Evolutionary conservation across 352 stramenopile genomes (phyloP), one percentile per base, ranked within the genome.

Genomic region (Phytopythium aichiense): DNA sequence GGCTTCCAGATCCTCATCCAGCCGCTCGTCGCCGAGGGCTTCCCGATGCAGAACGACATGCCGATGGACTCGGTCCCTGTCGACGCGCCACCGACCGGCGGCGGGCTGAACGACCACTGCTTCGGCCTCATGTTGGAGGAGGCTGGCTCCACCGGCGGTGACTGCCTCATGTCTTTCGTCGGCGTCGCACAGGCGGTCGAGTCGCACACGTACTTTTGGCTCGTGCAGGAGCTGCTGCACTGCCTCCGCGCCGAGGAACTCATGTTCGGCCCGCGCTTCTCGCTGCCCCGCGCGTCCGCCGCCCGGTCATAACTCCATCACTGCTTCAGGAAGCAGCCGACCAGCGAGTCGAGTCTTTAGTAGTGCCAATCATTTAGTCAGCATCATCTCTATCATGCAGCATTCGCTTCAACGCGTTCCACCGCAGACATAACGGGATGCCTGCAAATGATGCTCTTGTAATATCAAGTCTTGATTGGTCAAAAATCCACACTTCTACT

Each of bases 221-320:
- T 58, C 53, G 33, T 35, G n/a, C 35, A 58, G 53, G 53, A 58
- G 53, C 33, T 58, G 33, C 53, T 49, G 53, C 53, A 58, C 53
- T 58, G 53, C 33, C n/a, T 58, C 12, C 53, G 53, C 22, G 35
- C 33, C 38, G 53, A 58, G 53, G 53, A 58, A 22, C 53, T 58
- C n/a, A 43, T 58, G 35, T 58, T 58, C 25, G 53, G 53, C 33
- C 53, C 53, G 7, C 53, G 53, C n/a, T 58, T 58, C 53, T 58
- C 53, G 53, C 53, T 58, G 13, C 53, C 53, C 6, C 48, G 23
- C 11, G 4, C 46, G 7, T 11, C 12, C 20, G 6, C 20, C 45
- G 20, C 45, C 5, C 18, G n/a, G 20, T 22, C 40, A 5, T 22
- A 16, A 31, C 28, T 5, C 35, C 35, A 8, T 8, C 38, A 45